Base-by-base conservation (phyloP, 345 rosid genomes). In the Limnanthes douglasii region DNA sequence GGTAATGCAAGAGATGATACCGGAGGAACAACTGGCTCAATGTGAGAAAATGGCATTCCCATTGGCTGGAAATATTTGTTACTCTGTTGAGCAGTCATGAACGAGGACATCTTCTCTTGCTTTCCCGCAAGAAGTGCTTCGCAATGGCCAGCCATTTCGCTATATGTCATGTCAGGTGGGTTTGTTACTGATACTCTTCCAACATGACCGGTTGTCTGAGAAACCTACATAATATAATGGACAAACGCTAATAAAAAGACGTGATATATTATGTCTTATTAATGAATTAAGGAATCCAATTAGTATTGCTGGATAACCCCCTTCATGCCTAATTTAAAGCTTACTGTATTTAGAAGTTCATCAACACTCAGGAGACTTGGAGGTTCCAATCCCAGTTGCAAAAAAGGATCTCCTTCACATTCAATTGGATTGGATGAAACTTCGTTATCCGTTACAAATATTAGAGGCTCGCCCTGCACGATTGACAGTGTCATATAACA, bases 61-160 rank as follows among this genome's bases (percentile, higher is more conserved):
- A 39, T 52, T 17, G 50, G 23, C 28, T 39, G 37, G 43, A 5
- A 42, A 32, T 38, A 47, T 34, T 50, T 65, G 36, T 61, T 50
- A 46, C 44, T 66, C 30, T 51, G 62, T 24, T 61, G 59, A 19
- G 45, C 34, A 28, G 47, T 52, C 72, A 78, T 52, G 59, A 69
- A 54, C 35, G 56, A 53, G 37, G 53, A 55, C 81, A 79, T 75
- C 62, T 64, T 78, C 64, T 71, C 50, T 54, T 69, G 73, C 56
- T 79, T 79, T 32, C 75, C 93, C 34, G 38, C 45, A 3, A 62
- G 52, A 48, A 79, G 78, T 17, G 84, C 80, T 36, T 74, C 92
- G 16, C 93, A 75, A 14, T 75, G 72, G 31, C 73, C 75, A 15
- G 81, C 85, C 75, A 79, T 74, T 45, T 79, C 73, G 25, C 52